Evolutionary conservation across 805 yeast genomes (phyloP).

Genomic region (Hanseniaspora guilliermondii): DNA sequence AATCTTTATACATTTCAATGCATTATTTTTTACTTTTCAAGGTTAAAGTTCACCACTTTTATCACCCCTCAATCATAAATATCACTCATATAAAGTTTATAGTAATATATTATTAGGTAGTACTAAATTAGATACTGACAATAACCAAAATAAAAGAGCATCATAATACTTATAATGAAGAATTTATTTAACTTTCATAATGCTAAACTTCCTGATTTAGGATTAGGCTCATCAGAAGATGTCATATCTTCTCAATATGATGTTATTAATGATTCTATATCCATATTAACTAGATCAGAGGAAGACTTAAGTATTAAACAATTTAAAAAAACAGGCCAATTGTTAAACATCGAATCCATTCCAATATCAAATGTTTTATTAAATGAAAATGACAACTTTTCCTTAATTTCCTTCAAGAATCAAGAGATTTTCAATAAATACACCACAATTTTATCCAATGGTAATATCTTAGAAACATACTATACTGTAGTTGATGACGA

Average conservation of each 20-base stretch:
- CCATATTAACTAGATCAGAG: background rate
- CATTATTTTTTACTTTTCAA: too few relatives aligned
- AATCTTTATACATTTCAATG: too few relatives aligned
- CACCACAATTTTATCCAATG: slow-evolving; percentile 55
- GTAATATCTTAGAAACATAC: slow-evolving; percentile 60
- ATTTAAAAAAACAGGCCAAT: slow-evolving; percentile 5
- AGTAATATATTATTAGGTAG: too few relatives aligned
- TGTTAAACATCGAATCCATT: background rate
- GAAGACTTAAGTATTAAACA: slow-evolving; percentile 4
- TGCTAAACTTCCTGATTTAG: slow-evolving; percentile 19
- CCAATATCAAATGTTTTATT: slow-evolving; percentile 47
- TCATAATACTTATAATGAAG: slow-evolving; percentile 19
- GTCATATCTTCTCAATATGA: slow-evolving; percentile 15
- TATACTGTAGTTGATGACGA: slow-evolving; percentile 39
- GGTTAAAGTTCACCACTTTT: too few relatives aligned
- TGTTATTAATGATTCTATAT: slow-evolving; percentile 38
- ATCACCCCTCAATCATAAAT: too few relatives aligned
- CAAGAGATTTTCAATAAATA: slow-evolving; percentile 58
- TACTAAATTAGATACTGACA: background rate
- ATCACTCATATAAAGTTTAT: too few relatives aligned
- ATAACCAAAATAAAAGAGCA: background rate
- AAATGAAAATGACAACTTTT: slow-evolving; percentile 30
- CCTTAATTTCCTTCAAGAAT: slow-evolving; percentile 46
- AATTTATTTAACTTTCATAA: slow-evolving; percentile 26
- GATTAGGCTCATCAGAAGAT: slow-evolving; percentile 14